Conservation (phyloP, 441 rosid species). For the Adansonia madagascariensis region DNA sequence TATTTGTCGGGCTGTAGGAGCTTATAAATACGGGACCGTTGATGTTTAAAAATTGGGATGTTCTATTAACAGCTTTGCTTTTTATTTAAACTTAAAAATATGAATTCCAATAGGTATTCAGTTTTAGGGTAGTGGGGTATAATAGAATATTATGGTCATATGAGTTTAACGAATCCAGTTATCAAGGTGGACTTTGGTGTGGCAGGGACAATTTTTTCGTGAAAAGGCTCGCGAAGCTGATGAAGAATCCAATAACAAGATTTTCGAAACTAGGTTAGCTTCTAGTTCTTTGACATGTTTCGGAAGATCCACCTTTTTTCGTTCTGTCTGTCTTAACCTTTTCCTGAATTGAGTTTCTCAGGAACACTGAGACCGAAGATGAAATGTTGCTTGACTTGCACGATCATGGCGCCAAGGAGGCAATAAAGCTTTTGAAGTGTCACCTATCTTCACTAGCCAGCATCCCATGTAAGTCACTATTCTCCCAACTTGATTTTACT, state of each 20-base stretch:
- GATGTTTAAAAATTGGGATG: background rate
- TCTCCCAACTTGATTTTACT: conserved; percentile 1
- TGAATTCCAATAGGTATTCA: background rate
- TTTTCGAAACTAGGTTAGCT: conserved; percentile 54
- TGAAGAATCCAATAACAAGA: conserved; percentile 53
- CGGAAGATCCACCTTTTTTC: background rate
- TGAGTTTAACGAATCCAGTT: background rate
- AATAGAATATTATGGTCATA: background rate
- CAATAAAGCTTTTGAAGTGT: conserved; percentile 46
- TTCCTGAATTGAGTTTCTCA: conserved; percentile 24
- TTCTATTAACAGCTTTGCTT: background rate
- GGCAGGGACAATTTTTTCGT: conserved; percentile 57
- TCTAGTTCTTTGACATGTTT: background rate
- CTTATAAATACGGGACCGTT: background rate
- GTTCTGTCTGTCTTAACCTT: background rate
- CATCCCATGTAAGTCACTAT: conserved; percentile 46
- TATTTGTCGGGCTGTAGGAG: background rate
- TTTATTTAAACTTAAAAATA: background rate
- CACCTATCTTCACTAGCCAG: conserved; percentile 56
- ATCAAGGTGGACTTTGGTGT: conserved; percentile 24
- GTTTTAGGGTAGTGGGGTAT: background rate
- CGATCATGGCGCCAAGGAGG: conserved; percentile 45
- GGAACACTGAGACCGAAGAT: conserved; percentile 38
- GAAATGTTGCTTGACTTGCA: conserved; percentile 48
- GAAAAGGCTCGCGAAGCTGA: conserved; percentile 57